These are phyloP conservation scores for Schoenoplectus triqueter DNA, from an alignment of 202 grass and related monocot species.

Conservation along the genomic window DNA sequence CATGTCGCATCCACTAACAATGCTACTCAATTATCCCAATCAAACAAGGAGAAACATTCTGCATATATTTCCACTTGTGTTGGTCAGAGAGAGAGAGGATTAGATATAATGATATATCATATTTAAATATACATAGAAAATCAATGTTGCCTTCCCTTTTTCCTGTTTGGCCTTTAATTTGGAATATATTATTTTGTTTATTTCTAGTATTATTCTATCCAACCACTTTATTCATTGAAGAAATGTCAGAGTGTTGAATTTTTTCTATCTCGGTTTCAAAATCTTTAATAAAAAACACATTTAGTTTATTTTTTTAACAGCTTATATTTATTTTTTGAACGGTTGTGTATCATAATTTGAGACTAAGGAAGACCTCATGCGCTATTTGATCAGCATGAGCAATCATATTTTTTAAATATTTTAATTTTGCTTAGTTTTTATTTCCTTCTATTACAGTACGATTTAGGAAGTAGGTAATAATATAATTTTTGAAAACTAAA, in stretches of 20 bases:
- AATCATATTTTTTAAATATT: no score
- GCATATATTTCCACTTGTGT: conserved; percentile 31
- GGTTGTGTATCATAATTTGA: no score
- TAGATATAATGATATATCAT: background rate
- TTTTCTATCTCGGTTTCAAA: background rate
- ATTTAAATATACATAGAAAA: background rate
- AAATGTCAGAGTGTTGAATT: background rate
- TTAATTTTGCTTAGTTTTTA: no score
- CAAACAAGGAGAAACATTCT: background rate
- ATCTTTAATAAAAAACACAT: no score
- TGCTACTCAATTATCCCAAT: background rate
- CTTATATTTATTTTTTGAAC: no score
- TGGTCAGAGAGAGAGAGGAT: background rate
- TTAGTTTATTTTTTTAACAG: no score
- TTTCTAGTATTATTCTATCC: background rate
- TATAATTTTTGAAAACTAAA: no score
- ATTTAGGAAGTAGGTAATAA: no score
- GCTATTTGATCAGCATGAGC: no score
- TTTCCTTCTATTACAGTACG: no score
- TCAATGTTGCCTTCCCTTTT: background rate
- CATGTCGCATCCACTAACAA: conserved; percentile 13
- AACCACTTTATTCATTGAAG: background rate
- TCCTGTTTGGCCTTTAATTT: background rate
- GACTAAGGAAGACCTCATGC: no score
- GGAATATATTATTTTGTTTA: background rate